Evolutionary conservation across 768 basidiomycete genomes (phyloP).

Genomic region (Grammothele lineata): DNA sequence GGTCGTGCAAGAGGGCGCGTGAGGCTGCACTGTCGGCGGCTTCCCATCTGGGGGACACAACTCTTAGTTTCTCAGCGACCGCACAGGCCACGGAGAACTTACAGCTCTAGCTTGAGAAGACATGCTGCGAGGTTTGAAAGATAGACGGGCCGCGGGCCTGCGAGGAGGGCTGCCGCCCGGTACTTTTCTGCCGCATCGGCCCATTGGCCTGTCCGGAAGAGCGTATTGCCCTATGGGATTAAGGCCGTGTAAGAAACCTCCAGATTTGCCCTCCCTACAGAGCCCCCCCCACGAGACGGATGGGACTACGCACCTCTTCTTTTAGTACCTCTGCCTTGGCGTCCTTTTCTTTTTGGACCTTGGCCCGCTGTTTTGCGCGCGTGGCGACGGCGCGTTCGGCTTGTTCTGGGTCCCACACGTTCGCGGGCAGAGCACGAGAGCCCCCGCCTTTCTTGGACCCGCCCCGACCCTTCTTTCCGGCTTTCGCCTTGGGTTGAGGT

Average conservation of each 20-base stretch:
- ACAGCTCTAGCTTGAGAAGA: conserved; percentile 36
- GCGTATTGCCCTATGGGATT: conserved; percentile 38
- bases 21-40: conserved; percentile 28
- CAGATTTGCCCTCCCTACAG: no score
- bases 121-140: conserved; percentile 40
- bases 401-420: no score
- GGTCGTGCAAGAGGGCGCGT: conserved; percentile 27
- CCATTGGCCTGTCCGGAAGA: conserved; percentile 36
- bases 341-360: conserved; percentile 17
- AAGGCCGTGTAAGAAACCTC: background rate
- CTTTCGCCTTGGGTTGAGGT: no score
- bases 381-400: no score
- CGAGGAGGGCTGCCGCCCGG: conserved; percentile 33
- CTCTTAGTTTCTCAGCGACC: conserved; percentile 13
- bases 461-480: no score
- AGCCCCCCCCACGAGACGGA: no score
- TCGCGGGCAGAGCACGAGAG: no score
- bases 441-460: no score
- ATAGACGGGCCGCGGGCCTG: conserved; percentile 35
- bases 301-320: conserved; percentile 23
- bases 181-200: conserved; percentile 37
- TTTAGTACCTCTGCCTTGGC: conserved; percentile 26
- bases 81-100: conserved; percentile 1
- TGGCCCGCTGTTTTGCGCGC: conserved; percentile 6
- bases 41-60: conserved; percentile 15